Evolutionary conservation across 176 grass and related monocot species (phyloP).

Genomic region (Alopecurus myosuroides): DNA sequence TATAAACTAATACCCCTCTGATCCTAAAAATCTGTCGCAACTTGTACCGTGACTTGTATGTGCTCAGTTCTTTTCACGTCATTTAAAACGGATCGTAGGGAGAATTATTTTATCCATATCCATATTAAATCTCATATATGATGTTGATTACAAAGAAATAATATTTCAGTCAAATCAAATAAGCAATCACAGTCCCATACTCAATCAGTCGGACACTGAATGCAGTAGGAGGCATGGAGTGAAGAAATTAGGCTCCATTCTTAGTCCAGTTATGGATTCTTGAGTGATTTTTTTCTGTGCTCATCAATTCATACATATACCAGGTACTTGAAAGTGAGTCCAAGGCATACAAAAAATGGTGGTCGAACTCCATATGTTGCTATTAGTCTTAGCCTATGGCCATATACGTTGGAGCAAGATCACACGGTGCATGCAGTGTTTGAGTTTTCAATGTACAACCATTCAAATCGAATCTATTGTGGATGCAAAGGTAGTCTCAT

Average conservation of each 20-base stretch:
- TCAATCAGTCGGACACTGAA: not conserved
- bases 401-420: not conserved
- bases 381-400: not conserved
- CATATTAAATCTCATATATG: not conserved
- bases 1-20: too few relatives aligned
- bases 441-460: slow-evolving; percentile 29
- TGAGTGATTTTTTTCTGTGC: not conserved
- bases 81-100: too few relatives aligned
- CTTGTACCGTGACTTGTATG: too few relatives aligned
- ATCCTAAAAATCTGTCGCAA: too few relatives aligned
- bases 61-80: too few relatives aligned
- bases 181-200: not conserved
- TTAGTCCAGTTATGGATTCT: not conserved
- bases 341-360: not conserved
- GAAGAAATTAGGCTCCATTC: not conserved
- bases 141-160: not conserved
- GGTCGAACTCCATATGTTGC: slow-evolving; percentile 7
- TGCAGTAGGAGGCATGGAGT: not conserved
- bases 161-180: not conserved
- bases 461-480: slow-evolving; percentile 8
- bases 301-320: not conserved
- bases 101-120: not conserved
- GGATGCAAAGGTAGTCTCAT: slow-evolving; percentile 18
- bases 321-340: not conserved
- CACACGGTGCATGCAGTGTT: not conserved